Conservation (phyloP, 306 rosid species). For the Ormosia emarginata region DNA sequence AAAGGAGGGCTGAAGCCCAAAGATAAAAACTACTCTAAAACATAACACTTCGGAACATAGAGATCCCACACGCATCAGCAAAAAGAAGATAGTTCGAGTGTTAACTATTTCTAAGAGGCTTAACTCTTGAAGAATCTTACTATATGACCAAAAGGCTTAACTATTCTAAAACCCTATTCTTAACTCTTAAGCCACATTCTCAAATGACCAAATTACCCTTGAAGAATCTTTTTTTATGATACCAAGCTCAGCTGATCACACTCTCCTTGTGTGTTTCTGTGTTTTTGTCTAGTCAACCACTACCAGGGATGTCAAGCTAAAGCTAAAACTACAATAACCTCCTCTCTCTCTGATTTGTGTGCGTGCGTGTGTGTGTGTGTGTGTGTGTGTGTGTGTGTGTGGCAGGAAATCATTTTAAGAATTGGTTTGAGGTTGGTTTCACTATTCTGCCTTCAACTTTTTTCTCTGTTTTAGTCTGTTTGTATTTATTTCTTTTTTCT, state of each 20-base stretch:
- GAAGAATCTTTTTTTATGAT: neutral
- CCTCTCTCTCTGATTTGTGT: neutral
- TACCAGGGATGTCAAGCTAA: neutral
- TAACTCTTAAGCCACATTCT: neutral
- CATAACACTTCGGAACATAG: too few relatives aligned
- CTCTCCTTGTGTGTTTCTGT: neutral
- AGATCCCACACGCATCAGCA: too few relatives aligned
- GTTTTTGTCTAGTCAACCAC: neutral
- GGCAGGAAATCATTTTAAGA: slow-evolving; percentile 30
- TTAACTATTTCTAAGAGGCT: too few relatives aligned
- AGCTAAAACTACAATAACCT: neutral
- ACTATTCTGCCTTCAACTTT: neutral
- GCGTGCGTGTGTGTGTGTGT: too few relatives aligned
- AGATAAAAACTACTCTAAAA: too few relatives aligned
- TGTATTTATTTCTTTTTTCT: neutral
- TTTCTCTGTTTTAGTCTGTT: neutral
- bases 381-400: neutral
- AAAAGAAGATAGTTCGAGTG: too few relatives aligned
- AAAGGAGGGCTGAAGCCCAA: too few relatives aligned
- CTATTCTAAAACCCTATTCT: too few relatives aligned
- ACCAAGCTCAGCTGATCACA: neutral
- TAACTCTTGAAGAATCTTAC: too few relatives aligned
- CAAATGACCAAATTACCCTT: slow-evolving; percentile 16
- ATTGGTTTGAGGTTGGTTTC: slow-evolving; percentile 34
- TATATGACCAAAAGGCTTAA: too few relatives aligned